A percentile compares a stretch with the other conserved stretches of the same genome.
Evolutionary conservation across 2,329 filamentous ascomycete species (phyloP).

Genomic region (Stylonectria norvegica): DNA sequence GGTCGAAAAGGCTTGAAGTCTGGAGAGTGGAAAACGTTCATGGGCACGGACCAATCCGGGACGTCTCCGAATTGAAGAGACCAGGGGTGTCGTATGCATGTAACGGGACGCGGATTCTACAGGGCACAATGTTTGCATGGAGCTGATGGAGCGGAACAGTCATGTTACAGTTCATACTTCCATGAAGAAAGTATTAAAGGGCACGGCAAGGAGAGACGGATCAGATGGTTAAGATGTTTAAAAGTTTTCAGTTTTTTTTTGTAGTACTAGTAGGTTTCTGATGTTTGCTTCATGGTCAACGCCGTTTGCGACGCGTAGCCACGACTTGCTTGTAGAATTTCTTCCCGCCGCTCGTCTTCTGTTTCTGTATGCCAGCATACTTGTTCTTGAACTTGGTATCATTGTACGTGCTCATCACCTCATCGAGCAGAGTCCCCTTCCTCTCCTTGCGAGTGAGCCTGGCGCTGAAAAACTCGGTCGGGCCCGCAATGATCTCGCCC

Average conservation of each 20-base stretch:
- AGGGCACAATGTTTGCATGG: no score
- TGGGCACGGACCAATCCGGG: constrained; percentile 19
- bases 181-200: no score
- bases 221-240: no score
- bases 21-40: constrained; percentile 16
- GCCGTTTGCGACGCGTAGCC: constrained; percentile 33
- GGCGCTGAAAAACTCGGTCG: constrained; percentile 80
- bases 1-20: constrained; percentile 15
- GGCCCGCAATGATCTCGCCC: constrained; percentile 82
- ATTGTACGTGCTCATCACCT: constrained; percentile 56
- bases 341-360: constrained; percentile 86
- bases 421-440: constrained; percentile 82
- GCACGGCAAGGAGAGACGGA: no score
- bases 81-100: no score
- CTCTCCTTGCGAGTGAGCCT: constrained; percentile 83
- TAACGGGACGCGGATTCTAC: no score
- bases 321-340: constrained; percentile 80
- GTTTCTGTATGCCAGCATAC: constrained; percentile 78
- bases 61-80: no score
- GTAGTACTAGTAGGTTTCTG: no score
- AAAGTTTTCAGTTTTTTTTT: no score
- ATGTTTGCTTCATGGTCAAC: no score
- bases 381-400: constrained; percentile 78
- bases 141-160: no score
- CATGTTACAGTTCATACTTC: no score